These are phyloP conservation scores for Amanita rubescens DNA, from an alignment of 768 basidiomycete genomes.

Conservation along the genomic window DNA sequence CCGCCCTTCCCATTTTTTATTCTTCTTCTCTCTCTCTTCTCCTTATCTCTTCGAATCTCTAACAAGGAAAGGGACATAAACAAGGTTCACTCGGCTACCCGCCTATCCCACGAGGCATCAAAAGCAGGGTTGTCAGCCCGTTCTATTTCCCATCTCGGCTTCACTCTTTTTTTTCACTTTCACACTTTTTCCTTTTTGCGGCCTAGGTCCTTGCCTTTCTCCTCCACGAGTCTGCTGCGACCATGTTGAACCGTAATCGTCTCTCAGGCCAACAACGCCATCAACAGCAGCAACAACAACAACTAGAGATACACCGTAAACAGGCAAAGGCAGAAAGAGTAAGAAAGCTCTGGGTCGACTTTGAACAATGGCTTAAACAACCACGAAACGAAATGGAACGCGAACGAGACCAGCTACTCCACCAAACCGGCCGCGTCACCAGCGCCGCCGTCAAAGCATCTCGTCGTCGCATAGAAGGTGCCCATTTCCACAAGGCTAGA, in stretches of 20 bases:
- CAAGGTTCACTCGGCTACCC: too few relatives aligned
- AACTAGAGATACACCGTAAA: constrained; percentile 7
- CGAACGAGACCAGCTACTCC: constrained; percentile 18
- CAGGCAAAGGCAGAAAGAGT: constrained; percentile 15
- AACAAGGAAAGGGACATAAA: too few relatives aligned
- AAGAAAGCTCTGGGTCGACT: constrained; percentile 27
- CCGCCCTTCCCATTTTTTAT: too few relatives aligned
- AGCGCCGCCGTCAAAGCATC: constrained; percentile 20
- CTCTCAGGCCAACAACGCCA: constrained; percentile 8
- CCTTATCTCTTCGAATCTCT: too few relatives aligned
- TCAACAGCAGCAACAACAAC: constrained; percentile 14
- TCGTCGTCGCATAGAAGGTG: constrained; percentile 23
- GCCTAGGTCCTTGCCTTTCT: constrained; percentile 26
- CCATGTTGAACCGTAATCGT: constrained; percentile 17
- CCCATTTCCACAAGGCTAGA: constrained; percentile 26
- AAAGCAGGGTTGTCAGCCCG: not conserved
- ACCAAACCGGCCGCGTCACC: constrained; percentile 19
- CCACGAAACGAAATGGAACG: constrained; percentile 22
- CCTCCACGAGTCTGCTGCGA: constrained; percentile 14
- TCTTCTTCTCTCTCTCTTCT: too few relatives aligned
- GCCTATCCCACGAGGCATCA: constrained; percentile 8
- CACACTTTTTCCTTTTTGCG: constrained; percentile 19
- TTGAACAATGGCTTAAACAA: constrained; percentile 24
- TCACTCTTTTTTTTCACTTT: not conserved
- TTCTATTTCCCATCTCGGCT: constrained; percentile 4